Evolutionary conservation across 768 basidiomycete genomes (phyloP), one percentile per base, ranked within the genome.

Genomic region (Omphalotus guepiniiformis): DNA sequence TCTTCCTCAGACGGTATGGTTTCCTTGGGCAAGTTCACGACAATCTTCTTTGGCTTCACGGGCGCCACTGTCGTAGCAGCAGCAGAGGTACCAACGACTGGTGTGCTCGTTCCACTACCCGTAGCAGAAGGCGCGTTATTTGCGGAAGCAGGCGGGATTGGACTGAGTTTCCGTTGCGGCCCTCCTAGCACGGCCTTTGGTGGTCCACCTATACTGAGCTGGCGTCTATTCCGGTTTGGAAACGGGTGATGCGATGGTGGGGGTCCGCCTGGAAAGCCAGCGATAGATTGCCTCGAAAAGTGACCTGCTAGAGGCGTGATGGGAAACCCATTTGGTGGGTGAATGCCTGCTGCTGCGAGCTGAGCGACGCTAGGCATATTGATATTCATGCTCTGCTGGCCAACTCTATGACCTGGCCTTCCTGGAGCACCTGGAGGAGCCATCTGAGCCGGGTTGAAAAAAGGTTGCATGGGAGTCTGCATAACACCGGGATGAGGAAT

Each of bases 171-270:
- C 37, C 85, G 78, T 37, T 80, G 78, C 11, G 85, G 88, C 0
- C 90, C 90, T 15, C 90, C 90, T 2, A 93, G 67, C 1, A 81
- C 76, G 1, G 90, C 90, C 62, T 92, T 93, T 7, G 90, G 90
- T n/a, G 90, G 90, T 6, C 90, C 90, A 11, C 90, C 90, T 34
- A 86, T 79, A 60, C 83, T 88, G 36, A 85, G 76, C 48, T 86
- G 78, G 35, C 87, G 74, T 61, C 84, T 74, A 58, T 73, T 85
- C 47, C 85, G 69, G 23, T 75, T 78, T 6, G 76, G 74, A 54
- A 80, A 83, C 2, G 77, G 80, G 47, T 74, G 74, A 13, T 62
- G 32, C 1, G 35, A 34, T 7, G 30, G 13, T 13, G 49, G 36
- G 9, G 42, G 42, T 23, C 22, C 63, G 32, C 62, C 39, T 3